phyloP scores from a whole-genome alignment of 208 protist genomes.

The Crithidia sp. region DNA sequence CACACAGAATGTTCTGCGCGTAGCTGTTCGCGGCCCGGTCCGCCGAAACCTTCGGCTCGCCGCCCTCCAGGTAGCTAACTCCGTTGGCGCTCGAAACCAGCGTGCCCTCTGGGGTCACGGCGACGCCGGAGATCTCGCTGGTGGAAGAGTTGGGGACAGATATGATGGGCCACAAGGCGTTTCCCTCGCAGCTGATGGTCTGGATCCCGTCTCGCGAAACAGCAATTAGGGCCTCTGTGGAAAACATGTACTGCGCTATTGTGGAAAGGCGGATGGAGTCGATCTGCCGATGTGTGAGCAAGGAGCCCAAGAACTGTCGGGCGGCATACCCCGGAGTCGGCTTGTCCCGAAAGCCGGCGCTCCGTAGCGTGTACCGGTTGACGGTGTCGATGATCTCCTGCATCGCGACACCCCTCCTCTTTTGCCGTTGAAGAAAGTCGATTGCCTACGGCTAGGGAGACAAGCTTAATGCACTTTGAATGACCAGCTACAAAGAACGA shows the following conservation, averaged over 20 bases:
- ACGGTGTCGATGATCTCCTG: slow-evolving; percentile 70
- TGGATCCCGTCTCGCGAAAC: slow-evolving; percentile 73
- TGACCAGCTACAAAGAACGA: no score
- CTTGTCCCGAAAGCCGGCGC: slow-evolving; percentile 30
- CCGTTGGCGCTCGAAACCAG: slow-evolving; percentile 40
- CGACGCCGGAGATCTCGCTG: slow-evolving; percentile 66
- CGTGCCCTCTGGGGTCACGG: slow-evolving; percentile 32
- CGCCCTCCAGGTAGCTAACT: slow-evolving; percentile 23
- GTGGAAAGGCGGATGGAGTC: slow-evolving; percentile 56
- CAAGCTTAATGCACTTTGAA: no score
- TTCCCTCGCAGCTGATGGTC: slow-evolving; percentile 61
- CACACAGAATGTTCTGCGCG: slow-evolving; percentile 64
- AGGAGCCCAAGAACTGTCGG: slow-evolving; percentile 56
- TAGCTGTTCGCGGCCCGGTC: slow-evolving; percentile 35
- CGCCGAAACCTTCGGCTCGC: slow-evolving; percentile 17
- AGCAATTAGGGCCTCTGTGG: slow-evolving; percentile 57
- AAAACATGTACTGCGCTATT: slow-evolving; percentile 68
- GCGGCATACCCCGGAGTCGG: slow-evolving; percentile 43
- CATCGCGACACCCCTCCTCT: slow-evolving; percentile 29
- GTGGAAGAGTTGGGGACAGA: slow-evolving; percentile 34
- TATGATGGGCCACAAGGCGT: slow-evolving; percentile 35
- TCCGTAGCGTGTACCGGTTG: slow-evolving; percentile 54
- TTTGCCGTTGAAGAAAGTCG: slow-evolving; percentile 1
- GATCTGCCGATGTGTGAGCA: slow-evolving; percentile 39
- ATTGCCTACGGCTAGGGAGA: no score